These are phyloP conservation scores for Rhynchosporium graminicola DNA, from an alignment of 2,329 filamentous ascomycete species.

Conservation along the genomic window DNA sequence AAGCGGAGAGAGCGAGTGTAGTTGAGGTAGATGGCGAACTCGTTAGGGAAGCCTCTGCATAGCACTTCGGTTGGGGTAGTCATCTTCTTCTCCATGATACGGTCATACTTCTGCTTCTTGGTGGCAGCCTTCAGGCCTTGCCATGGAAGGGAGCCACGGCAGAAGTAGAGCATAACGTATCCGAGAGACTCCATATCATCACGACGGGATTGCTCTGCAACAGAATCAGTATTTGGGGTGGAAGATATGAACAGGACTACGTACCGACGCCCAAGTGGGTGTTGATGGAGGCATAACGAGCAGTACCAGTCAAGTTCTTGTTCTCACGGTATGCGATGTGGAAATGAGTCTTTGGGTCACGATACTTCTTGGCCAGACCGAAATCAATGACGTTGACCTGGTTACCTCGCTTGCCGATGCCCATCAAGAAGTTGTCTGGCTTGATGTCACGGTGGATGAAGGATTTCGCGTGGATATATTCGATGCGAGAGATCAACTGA, in stretches of 20 bases:
- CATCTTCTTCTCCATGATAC: conserved; percentile 99
- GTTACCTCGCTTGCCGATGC: conserved; percentile 97
- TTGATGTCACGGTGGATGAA: conserved; percentile 99
- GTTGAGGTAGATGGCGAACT: conserved; percentile 99
- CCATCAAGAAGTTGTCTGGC: conserved; percentile 99
- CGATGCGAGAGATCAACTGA: conserved; percentile 97
- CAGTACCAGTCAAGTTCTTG: conserved; percentile 99
- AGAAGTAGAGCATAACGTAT: conserved; percentile 99
- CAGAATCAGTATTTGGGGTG: conserved; percentile 35
- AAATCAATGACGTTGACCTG: conserved; percentile 99
- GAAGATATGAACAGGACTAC: conserved; percentile 40
- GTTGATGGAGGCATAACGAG: conserved; percentile 98
- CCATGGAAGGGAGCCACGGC: conserved; percentile 97
- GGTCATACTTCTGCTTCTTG: conserved; percentile 99
- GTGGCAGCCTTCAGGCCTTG: conserved; percentile 97
- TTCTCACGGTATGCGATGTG: conserved; percentile 99
- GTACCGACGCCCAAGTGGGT: conserved; percentile 91
- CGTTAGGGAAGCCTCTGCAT: conserved; percentile 98
- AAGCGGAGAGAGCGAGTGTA: conserved; percentile 98
- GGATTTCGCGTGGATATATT: conserved; percentile 99
- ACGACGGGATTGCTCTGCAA: conserved; percentile 89
- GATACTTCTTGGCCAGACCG: conserved; percentile 98
- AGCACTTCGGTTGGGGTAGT: conserved; percentile 97
- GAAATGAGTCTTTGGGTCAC: conserved; percentile 99
- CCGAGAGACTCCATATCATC: conserved; percentile 99